These are phyloP conservation scores for Neonectria coccinea DNA, from an alignment of 2,329 filamentous ascomycete species.

Conservation along the genomic window DNA sequence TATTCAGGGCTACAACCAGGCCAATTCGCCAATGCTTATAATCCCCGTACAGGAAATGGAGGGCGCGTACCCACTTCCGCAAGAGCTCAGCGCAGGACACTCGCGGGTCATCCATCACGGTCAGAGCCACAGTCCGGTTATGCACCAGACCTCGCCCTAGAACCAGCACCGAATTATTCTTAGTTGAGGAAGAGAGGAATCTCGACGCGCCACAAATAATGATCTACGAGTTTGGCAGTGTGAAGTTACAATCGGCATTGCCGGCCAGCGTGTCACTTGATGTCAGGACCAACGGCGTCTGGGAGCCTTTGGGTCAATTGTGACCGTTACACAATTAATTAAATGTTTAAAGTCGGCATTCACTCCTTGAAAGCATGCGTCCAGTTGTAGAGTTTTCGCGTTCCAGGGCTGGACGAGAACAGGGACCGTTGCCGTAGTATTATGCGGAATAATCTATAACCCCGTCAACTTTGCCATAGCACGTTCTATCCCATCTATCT, in stretches of 20 bases:
- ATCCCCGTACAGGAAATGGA: conserved; percentile 41
- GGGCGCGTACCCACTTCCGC: conserved; percentile 26
- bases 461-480: too few species aligned
- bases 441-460: too few species aligned
- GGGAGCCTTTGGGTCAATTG: background rate
- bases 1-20: conserved; percentile 26
- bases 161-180: background rate
- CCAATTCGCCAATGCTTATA: conserved; percentile 35
- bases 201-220: background rate
- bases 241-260: background rate
- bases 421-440: too few species aligned
- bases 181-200: background rate
- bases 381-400: too few species aligned
- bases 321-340: background rate
- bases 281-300: background rate
- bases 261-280: background rate
- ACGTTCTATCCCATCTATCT: too few species aligned
- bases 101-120: conserved; percentile 17
- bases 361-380: too few species aligned
- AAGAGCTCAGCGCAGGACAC: conserved; percentile 38
- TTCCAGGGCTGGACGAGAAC: too few species aligned
- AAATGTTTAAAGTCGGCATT: background rate
- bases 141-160: background rate
- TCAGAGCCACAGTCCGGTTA: background rate
- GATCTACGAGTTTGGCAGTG: background rate